phyloP scores from a whole-genome alignment of 257 asterid species.

The Verbascum thapsus region DNA sequence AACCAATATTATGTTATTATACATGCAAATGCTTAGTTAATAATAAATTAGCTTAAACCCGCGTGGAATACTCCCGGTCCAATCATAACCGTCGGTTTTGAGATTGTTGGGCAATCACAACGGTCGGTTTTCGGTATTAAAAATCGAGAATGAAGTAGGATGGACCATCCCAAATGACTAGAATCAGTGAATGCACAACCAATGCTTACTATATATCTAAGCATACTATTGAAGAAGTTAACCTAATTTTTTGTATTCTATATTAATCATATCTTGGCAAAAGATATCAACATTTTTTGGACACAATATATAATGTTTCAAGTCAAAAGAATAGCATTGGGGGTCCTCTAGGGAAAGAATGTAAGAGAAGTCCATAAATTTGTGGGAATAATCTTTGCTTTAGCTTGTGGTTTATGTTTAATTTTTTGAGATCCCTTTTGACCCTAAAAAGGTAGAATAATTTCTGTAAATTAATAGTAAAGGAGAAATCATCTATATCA shows the following conservation, averaged over 20 bases:
- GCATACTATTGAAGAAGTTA: constrained; percentile 25
- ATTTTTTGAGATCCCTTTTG: constrained; percentile 22
- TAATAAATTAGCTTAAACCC: not conserved
- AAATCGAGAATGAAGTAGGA: constrained; percentile 14
- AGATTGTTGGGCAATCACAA: too few species aligned
- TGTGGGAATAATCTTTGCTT: constrained; percentile 26
- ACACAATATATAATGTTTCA: too few species aligned
- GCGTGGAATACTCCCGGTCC: not conserved
- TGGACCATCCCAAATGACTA: constrained; percentile 33
- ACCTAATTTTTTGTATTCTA: constrained; percentile 32
- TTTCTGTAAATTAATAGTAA: too few species aligned
- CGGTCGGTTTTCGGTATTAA: too few species aligned
- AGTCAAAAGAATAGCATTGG: too few species aligned
- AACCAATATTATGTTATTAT: not conserved
- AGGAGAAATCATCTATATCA: too few species aligned
- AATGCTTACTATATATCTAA: constrained; percentile 33
- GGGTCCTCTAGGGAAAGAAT: constrained; percentile 32
- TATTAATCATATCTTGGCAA: constrained; percentile 36
- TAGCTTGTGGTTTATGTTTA: constrained; percentile 24
- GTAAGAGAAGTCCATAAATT: constrained; percentile 26
- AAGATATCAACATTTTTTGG: constrained; percentile 22
- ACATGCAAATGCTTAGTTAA: constrained; percentile 16
- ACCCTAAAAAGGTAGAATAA: constrained; percentile 15
- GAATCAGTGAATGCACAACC: constrained; percentile 49
- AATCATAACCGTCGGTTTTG: too few species aligned